Conservation (phyloP, 768 basidiomycete genomes). For the Coprinellus micaceus region DNA sequence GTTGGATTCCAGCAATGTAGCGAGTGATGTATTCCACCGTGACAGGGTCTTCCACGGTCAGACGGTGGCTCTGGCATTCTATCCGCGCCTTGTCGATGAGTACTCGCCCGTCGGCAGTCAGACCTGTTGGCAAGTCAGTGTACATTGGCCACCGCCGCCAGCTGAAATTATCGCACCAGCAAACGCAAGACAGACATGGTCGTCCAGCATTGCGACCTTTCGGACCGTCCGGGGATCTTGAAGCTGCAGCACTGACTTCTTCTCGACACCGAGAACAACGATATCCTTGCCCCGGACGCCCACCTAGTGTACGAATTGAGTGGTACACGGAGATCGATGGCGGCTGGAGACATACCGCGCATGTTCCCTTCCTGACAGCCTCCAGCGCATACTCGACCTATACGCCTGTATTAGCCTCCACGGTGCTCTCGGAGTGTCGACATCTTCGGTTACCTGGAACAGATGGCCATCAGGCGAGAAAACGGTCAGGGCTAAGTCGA, state of each 20-base stretch:
- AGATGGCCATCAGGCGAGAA: constrained; percentile 99
- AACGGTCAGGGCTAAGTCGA: constrained; percentile 81
- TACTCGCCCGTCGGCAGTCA: constrained; percentile 96
- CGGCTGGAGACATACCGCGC: constrained; percentile 64
- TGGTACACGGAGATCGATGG: background rate
- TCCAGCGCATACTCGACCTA: constrained; percentile 99
- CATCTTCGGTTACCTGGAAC: constrained; percentile 70
- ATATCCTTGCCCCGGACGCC: constrained; percentile 93
- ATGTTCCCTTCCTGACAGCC: constrained; percentile 95
- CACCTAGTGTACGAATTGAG: constrained; percentile 50
- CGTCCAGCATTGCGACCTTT: constrained; percentile 98
- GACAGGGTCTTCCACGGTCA: constrained; percentile 97
- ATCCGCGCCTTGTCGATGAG: constrained; percentile 96
- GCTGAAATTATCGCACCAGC: constrained; percentile 59
- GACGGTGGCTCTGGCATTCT: constrained; percentile 95
- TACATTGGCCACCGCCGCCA: constrained; percentile 2
- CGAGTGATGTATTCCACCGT: constrained; percentile 98
- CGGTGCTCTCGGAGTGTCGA: constrained; percentile 5
- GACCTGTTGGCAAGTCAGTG: constrained; percentile 46
- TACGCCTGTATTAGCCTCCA: constrained; percentile 11
- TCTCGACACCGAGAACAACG: constrained; percentile 96
- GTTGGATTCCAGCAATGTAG: constrained; percentile 98
- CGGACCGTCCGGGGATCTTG: constrained; percentile 97
- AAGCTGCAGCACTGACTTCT: constrained; percentile 95
- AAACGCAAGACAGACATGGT: constrained; percentile 95